Base-by-base conservation (phyloP, 1,284 basidiomycete species). In the Leucoagaricus sp. region DNA sequence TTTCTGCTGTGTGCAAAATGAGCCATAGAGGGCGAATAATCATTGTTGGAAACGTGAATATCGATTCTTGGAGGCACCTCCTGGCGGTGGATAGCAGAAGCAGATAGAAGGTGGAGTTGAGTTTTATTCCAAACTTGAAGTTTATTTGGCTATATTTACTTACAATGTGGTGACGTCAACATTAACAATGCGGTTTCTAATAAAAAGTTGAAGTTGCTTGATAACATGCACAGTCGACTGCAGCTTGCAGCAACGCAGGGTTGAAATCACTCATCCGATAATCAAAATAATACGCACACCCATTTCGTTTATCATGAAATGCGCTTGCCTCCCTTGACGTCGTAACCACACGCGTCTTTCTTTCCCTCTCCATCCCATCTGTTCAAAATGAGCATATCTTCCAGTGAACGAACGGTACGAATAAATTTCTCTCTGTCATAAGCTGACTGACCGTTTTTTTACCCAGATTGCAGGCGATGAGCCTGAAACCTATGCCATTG, bases 401-500 rank as follows among this genome's bases (percentile, higher is more conserved):
- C 42, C 17, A 42, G 51, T 6, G 42, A 52, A 23, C 36, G 33
- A 45, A 53, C 51, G 12, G 51, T 53, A 46, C 8, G 51, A 4
- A 25, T 33, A 13, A 2, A 26, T 17, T 17, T 9, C 8, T 34
- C 17, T 2, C 40, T n/a, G n/a, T n/a, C n/a, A n/a, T n/a, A n/a
- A n/a, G n/a, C n/a, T n/a, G n/a, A 7, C 3, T 44, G 25, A 3
- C 4, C 38, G 17, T 34, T 3, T 2, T 34, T 9, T 26, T 13
- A 9, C 34, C 5, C 36, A 53, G 52, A 21, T 29, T 9, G 33
- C 49, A 38, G 45, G 25, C 13, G 40, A 45, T 13, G 31, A 44
- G 23, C 40, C 40, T 12, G 49, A 58, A 29, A 50, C 40, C 10
- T 53, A 44, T 15, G 53, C 52, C 3, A 58, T 58, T 34, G 57